Evolutionary conservation across 257 asterid species (phyloP), one percentile per base, ranked within the genome.

Genomic region (Coffea eugenioides): DNA sequence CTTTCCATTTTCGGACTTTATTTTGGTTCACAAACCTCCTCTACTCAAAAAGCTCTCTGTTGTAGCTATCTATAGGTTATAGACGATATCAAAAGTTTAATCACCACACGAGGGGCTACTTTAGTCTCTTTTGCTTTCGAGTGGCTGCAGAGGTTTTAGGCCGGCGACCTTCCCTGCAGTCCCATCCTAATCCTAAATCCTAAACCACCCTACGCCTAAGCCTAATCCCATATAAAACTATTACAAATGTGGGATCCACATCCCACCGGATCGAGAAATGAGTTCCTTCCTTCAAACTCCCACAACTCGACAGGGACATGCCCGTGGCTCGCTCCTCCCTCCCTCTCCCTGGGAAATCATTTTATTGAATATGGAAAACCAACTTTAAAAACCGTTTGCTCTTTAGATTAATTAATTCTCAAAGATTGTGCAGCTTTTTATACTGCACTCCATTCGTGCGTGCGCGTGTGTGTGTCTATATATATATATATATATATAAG

Each of bases 91-190:
- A 70, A 77, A 69, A 66, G 69, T 62, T 68, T 31, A 69, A 81
- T 76, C 81, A 27, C 71, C 85, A 81, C 90, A 88, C 87, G 88
- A 57, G 76, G 82, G 71, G 82, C 45, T 64, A 76, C 72, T 83
- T 79, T 81, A 57, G 48, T 66, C n/a, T 43, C 5, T 43, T 69
- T 57, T 39, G 31, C 72, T 76, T 70, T 66, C 25, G 54, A 74
- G 61, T 79, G 23, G 75, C 54, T 70, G 52, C 73, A 36, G 51
- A 73, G 45, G 69, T 43, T 83, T 73, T 49, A 79, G 80, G 80
- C 87, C 86, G 34, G 76, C 80, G 51, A 90, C 71, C 79, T 76
- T 80, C 84, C 82, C 84, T 57, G 31, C 20, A 34, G 31, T 45
- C 20, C 5, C 16, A 7, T 20, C 43, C 70, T 27, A 11, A 67